A percentile compares a stretch with the other conserved stretches of the same genome.
Conservation (phyloP, 1,284 basidiomycete genomes). For the Cronartium quercuum region DNA sequence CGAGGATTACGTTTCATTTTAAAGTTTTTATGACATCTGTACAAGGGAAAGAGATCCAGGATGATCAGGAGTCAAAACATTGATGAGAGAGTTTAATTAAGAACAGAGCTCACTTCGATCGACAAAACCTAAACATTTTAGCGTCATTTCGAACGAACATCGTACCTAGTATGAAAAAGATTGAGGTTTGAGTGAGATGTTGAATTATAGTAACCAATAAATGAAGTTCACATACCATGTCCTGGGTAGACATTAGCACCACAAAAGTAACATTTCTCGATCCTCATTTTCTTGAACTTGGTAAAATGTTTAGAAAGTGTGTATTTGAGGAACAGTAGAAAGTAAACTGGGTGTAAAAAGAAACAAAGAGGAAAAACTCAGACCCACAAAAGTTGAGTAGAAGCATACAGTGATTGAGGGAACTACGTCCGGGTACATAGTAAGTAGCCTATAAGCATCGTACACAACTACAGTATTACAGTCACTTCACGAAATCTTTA, state of each 20-base stretch:
- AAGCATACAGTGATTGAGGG: too few species aligned
- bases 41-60: neutral
- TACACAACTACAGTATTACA: too few species aligned
- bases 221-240: conserved; percentile 59
- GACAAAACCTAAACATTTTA: conserved; percentile 93
- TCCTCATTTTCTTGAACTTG: conserved; percentile 42
- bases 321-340: too few species aligned
- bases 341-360: too few species aligned
- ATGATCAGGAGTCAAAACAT: neutral
- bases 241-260: conserved; percentile 91
- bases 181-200: neutral
- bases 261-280: conserved; percentile 58
- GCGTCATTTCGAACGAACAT: conserved; percentile 95
- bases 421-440: too few species aligned
- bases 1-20: conserved; percentile 99
- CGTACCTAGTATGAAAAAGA: conserved; percentile 55
- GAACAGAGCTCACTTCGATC: conserved; percentile 68
- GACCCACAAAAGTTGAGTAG: too few species aligned
- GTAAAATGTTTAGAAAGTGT: neutral
- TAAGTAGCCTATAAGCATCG: too few species aligned
- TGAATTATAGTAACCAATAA: neutral
- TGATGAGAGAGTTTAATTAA: neutral
- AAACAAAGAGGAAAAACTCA: too few species aligned
- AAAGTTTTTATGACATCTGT: conserved; percentile 93
- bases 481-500: too few species aligned